phyloP scores from a whole-genome alignment of 805 yeast genomes.

The Cyberlindnera maclurae region DNA sequence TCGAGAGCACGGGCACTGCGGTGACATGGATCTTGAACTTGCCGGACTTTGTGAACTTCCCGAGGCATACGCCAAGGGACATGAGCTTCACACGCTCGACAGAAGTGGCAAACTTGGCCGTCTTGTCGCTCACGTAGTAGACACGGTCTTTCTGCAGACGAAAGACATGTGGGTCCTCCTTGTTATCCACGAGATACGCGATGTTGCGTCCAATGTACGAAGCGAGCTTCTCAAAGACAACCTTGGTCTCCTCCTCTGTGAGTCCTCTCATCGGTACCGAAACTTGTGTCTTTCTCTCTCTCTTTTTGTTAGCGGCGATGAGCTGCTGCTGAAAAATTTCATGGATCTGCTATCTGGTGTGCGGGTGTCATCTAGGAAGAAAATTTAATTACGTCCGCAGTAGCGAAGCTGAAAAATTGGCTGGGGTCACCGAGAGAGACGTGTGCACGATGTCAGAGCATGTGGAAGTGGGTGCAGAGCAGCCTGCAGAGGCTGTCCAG shows the following conservation, averaged over 20 bases:
- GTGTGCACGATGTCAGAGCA: background rate
- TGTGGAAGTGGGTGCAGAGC: constrained; percentile 23
- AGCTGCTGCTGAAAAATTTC: background rate
- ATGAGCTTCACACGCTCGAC: constrained; percentile 83
- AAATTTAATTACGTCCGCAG: background rate
- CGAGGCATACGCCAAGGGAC: constrained; percentile 91
- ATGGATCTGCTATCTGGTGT: background rate
- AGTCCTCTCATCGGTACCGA: constrained; percentile 88
- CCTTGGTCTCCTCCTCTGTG: constrained; percentile 95
- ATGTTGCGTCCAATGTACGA: constrained; percentile 96
- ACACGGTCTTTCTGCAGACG: constrained; percentile 95
- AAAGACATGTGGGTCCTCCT: constrained; percentile 85
- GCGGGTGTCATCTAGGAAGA: background rate
- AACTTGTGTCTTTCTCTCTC: background rate
- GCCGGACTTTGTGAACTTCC: constrained; percentile 96
- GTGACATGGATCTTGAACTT: constrained; percentile 94
- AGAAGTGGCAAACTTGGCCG: constrained; percentile 83
- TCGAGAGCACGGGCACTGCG: constrained; percentile 73
- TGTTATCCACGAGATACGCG: constrained; percentile 69
- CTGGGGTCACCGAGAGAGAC: no score
- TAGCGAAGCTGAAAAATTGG: no score
- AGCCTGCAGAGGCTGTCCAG: constrained; percentile 33
- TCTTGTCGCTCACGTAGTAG: constrained; percentile 78
- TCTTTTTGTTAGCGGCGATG: background rate
- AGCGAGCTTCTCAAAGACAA: constrained; percentile 92